Percentiles rank a stretch among this genome's conserved stretches.
phyloP scores from a whole-genome alignment of 2,329 filamentous ascomycete species.

The Fusarium sp. region DNA sequence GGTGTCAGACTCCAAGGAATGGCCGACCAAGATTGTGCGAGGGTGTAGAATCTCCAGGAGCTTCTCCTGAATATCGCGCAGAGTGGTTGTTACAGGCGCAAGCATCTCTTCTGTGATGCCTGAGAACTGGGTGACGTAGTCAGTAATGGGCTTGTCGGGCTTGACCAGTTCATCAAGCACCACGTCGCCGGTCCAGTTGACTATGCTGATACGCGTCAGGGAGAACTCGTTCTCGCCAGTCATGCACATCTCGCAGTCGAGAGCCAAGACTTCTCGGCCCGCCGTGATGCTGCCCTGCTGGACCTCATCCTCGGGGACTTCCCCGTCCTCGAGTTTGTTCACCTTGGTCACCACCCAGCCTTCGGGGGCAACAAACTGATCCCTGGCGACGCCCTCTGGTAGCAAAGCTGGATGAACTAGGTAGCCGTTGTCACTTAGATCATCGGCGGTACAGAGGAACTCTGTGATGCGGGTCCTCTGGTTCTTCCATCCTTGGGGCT shows the following conservation, averaged over 20 bases:
- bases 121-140: constrained; percentile 93
- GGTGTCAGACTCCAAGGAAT: constrained; percentile 85
- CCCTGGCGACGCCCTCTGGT: constrained; percentile 63
- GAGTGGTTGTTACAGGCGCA: constrained; percentile 82
- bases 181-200: constrained; percentile 85
- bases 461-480: constrained; percentile 84
- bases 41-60: constrained; percentile 79
- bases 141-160: constrained; percentile 84
- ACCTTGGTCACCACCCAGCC: constrained; percentile 90
- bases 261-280: constrained; percentile 79
- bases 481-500: constrained; percentile 75
- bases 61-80: constrained; percentile 82
- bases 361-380: constrained; percentile 64
- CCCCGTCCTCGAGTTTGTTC: constrained; percentile 71
- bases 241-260: constrained; percentile 98
- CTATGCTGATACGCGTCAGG: constrained; percentile 87
- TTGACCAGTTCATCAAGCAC: constrained; percentile 93
- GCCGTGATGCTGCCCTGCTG: constrained; percentile 85
- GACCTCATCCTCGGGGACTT: constrained; percentile 75
- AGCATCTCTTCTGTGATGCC: constrained; percentile 92
- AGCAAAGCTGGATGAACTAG: constrained; percentile 83
- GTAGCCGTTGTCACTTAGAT: constrained; percentile 86
- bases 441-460: constrained; percentile 76
- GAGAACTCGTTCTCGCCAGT: constrained; percentile 83
- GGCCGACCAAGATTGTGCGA: constrained; percentile 79